Base-by-base conservation (phyloP, 2,329 filamentous ascomycete genomes). In the Ophiobolus disseminans region DNA sequence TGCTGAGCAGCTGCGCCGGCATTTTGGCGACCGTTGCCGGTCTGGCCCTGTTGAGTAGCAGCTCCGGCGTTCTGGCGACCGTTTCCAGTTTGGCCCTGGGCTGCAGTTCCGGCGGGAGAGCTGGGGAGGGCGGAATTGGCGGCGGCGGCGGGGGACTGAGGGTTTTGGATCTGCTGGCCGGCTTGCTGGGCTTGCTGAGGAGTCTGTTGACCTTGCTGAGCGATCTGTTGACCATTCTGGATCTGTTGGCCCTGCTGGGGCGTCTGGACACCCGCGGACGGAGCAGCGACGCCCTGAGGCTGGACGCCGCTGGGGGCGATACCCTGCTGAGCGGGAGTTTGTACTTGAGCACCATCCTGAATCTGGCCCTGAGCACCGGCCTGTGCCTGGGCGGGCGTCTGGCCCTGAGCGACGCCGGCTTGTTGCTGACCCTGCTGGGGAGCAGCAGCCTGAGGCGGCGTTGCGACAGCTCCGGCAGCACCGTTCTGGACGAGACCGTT, bases 401-500 rank as follows among this genome's bases (percentile, higher is more conserved):
- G 32, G n/a, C 40, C 50, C 39, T 54, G 48, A 23, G 25, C 23
- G 9, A 25, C 11, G 11, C 11, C 14, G 36, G 44, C 38, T 28
- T 50, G 50, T 22, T 45, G 45, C 17, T 39, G 30, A n/a, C 25
- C 25, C 30, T 32, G 30, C 30, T 50, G 41, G 25, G 43, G 23
- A 26, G 30, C 30, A 13, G 30, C 16, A 14, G 13, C 30, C 30
- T 11, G 13, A 26, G 22, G 49, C 37, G 22, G 32, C 37, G 13
- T 36, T n/a, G n/a, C n/a, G n/a, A n/a, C n/a, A n/a, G n/a, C n/a
- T n/a, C 45, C 42, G 10, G 26, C 11, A 16, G 45, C 58, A 31
- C 57, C 57, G 31, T 58, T 55, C 45, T 57, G 46, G 17, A 69
- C 62, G 35, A 52, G 49, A 10, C 68, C 68, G 22, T 68, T 70